These are phyloP conservation scores for Hymenoscyphus fructigenus DNA, from an alignment of 2,329 filamentous ascomycete genomes.

Conservation along the genomic window DNA sequence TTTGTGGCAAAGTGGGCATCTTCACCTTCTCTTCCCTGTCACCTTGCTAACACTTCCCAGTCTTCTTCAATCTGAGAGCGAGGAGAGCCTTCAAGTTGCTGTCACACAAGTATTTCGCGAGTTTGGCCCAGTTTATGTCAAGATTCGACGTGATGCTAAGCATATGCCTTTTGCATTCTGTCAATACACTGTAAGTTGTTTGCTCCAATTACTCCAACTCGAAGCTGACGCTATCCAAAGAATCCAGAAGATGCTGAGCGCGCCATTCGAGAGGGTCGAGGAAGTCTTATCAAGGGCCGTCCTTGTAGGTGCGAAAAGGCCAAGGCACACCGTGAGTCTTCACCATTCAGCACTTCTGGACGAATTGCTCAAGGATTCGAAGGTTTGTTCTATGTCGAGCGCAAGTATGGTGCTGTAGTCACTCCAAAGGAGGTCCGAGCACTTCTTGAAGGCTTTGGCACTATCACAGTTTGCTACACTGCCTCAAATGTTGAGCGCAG, in stretches of 20 bases:
- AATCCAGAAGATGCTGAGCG: constrained; percentile 48
- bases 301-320: constrained; percentile 60
- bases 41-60: constrained; percentile 38
- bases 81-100: constrained; percentile 51
- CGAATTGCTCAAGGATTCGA: constrained; percentile 10
- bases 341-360: constrained; percentile 1
- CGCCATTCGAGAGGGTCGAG: constrained; percentile 49
- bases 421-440: constrained; percentile 45
- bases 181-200: constrained; percentile 56
- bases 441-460: constrained; percentile 46
- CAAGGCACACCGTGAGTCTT: constrained; percentile 54
- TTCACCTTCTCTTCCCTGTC: background rate
- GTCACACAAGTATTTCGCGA: constrained; percentile 53
- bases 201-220: background rate
- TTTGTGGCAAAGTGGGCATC: constrained; percentile 64
- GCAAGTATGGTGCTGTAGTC: constrained; percentile 40
- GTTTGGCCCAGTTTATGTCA: constrained; percentile 59
- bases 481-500: constrained; percentile 30
- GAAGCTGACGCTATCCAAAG: constrained; percentile 40
- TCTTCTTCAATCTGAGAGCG: constrained; percentile 50
- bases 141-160: constrained; percentile 59
- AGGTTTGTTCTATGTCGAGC: constrained; percentile 53
- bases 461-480: constrained; percentile 37
- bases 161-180: constrained; percentile 65
- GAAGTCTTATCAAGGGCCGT: constrained; percentile 52